Evolutionary conservation across 163 green algal species (phyloP).

Genomic region (Prototheca stagnorum): DNA sequence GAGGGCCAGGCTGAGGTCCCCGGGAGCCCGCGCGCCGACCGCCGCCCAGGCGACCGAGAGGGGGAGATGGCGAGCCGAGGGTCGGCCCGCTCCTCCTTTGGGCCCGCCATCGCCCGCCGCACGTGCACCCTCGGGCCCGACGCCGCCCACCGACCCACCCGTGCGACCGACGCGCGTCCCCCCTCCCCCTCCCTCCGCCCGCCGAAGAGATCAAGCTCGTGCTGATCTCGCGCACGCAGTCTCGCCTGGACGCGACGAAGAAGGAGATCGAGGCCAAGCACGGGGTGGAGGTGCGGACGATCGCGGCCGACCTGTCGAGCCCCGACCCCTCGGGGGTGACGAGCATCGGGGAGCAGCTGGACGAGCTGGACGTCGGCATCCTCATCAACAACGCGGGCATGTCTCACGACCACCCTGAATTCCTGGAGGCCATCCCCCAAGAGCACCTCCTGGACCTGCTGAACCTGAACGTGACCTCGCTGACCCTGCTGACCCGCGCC

Average conservation of each 20-base stretch:
- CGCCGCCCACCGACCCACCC: too few species aligned
- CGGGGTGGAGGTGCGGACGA: slow-evolving; percentile 27
- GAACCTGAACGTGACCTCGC: slow-evolving; percentile 14
- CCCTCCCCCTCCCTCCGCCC: too few species aligned
- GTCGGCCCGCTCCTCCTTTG: too few species aligned
- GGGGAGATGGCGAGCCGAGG: too few species aligned
- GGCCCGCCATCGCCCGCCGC: too few species aligned
- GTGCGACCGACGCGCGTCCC: neutral
- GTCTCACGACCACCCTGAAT: slow-evolving; percentile 57
- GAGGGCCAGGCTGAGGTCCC: too few species aligned
- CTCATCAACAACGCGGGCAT: slow-evolving; percentile 78
- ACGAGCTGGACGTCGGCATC: slow-evolving; percentile 33
- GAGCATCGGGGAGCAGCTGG: slow-evolving; percentile 10
- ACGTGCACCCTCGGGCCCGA: too few species aligned
- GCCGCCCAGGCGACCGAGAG: too few species aligned
- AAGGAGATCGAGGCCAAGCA: slow-evolving; percentile 33
- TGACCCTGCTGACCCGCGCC: slow-evolving; percentile 35
- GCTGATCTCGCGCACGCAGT: slow-evolving; percentile 50
- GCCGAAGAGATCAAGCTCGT: slow-evolving; percentile 46
- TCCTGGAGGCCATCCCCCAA: slow-evolving; percentile 17
- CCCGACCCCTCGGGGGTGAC: slow-evolving; percentile 8
- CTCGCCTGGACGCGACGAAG: slow-evolving; percentile 37
- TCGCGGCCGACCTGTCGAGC: slow-evolving; percentile 33
- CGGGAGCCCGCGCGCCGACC: too few species aligned
- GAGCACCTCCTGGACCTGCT: slow-evolving; percentile 16